phyloP scores from a whole-genome alignment of 352 stramenopile species.

The Phytophthora sansomeana region DNA sequence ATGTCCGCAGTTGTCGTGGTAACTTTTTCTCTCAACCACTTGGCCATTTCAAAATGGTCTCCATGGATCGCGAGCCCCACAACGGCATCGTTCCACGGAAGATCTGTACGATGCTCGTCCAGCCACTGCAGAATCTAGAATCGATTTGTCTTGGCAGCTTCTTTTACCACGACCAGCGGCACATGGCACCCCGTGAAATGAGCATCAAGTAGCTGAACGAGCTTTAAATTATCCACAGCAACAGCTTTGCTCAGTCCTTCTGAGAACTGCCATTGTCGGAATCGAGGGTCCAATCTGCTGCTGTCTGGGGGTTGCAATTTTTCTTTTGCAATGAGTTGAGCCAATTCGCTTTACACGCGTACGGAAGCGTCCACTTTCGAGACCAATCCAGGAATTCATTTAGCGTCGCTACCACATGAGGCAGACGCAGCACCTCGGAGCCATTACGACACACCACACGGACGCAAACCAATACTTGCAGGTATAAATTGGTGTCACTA shows the following conservation, averaged over 20 bases:
- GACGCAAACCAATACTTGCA: background rate
- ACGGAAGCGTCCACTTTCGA: background rate
- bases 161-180: background rate
- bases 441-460: constrained; percentile 13
- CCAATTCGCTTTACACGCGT: constrained; percentile 2
- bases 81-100: background rate
- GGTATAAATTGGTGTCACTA: too few relatives aligned
- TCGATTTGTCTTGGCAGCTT: background rate
- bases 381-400: constrained; percentile 19
- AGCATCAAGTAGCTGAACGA: background rate
- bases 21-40: background rate
- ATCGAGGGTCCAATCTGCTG: background rate
- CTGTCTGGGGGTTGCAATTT: background rate
- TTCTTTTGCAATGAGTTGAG: background rate
- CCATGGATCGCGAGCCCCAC: background rate
- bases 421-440: constrained; percentile 10
- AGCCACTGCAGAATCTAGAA: background rate
- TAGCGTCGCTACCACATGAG: constrained; percentile 6
- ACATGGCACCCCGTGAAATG: background rate
- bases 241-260: background rate
- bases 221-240: background rate
- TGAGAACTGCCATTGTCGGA: constrained; percentile 1
- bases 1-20: background rate
- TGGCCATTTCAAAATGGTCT: background rate
- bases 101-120: background rate